phyloP scores from a whole-genome alignment of 768 basidiomycete species.

The Termitomyces sp. region DNA sequence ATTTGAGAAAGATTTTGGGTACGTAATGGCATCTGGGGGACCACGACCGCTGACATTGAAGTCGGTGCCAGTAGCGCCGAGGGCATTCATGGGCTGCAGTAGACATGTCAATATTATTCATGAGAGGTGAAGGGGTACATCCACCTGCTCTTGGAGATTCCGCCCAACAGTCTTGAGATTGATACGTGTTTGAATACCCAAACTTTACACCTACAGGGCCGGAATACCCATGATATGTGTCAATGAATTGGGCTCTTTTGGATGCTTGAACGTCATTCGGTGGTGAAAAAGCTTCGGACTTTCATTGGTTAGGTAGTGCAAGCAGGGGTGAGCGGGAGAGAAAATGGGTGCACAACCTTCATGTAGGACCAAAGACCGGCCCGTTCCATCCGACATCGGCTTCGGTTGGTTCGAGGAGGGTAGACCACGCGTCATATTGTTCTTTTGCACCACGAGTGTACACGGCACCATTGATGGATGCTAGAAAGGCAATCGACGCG shows the following conservation, averaged over 20 bases:
- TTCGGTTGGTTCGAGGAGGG: conserved; percentile 32
- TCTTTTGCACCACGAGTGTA: conserved; percentile 44
- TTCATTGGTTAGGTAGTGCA: background rate
- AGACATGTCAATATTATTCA: background rate
- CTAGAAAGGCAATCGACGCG: too few species aligned
- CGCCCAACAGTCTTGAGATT: too few species aligned
- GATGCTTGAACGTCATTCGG: conserved; percentile 43
- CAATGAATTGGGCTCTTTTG: conserved; percentile 41
- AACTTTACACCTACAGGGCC: conserved; percentile 53
- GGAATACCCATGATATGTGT: conserved; percentile 42
- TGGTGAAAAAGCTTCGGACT: conserved; percentile 47
- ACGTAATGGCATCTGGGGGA: conserved; percentile 45
- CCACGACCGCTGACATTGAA: conserved; percentile 36
- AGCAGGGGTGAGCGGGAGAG: background rate
- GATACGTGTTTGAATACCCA: conserved; percentile 44
- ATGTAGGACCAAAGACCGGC: conserved; percentile 36
- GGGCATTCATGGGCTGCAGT: conserved; percentile 32
- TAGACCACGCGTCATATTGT: too few species aligned
- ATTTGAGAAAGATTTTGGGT: conserved; percentile 45
- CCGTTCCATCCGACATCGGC: conserved; percentile 45
- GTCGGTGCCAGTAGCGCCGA: too few species aligned
- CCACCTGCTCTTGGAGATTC: too few species aligned
- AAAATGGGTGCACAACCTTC: conserved; percentile 29
- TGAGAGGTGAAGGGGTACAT: background rate
- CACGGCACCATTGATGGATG: conserved; percentile 33